Evolutionary conservation across 2,329 filamentous ascomycete species (phyloP).

Genomic region (Leptoxyphium fumago): DNA sequence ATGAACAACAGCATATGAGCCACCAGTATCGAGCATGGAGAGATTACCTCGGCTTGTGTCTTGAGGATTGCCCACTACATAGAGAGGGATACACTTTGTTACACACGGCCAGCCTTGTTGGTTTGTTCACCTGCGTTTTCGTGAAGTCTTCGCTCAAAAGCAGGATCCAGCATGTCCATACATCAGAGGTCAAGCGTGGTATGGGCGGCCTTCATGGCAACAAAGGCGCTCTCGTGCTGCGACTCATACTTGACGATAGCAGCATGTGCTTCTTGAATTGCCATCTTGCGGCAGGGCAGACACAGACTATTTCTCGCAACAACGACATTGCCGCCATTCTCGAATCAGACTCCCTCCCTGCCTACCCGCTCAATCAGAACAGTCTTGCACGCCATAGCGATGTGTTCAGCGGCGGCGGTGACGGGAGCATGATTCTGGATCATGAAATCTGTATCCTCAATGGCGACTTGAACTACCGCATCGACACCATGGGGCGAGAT

Average conservation of each 20-base stretch:
- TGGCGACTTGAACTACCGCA: conserved; percentile 94
- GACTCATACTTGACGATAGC: conserved; percentile 87
- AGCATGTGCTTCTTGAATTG: conserved; percentile 96
- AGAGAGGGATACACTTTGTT: conserved; percentile 70
- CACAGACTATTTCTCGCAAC: conserved; percentile 78
- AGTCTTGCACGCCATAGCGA: conserved; percentile 47
- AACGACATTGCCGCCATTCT: conserved; percentile 85
- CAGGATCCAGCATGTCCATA: conserved; percentile 62
- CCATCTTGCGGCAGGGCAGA: conserved; percentile 87
- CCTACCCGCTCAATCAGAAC: conserved; percentile 35
- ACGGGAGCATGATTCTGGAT: conserved; percentile 86
- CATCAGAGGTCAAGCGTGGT: conserved; percentile 80
- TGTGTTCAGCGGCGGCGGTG: conserved; percentile 78
- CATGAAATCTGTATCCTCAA: conserved; percentile 97
- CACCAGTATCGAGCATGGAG: conserved; percentile 95
- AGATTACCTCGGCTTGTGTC: conserved; percentile 66
- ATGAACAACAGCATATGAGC: conserved; percentile 80
- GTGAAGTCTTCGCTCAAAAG: conserved; percentile 66
- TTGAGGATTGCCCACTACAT: conserved; percentile 70
- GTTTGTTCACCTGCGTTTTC: conserved; percentile 91
- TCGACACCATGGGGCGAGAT: conserved; percentile 91
- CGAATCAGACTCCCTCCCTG: conserved; percentile 60
- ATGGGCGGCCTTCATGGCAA: conserved; percentile 94
- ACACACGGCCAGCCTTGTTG: conserved; percentile 80
- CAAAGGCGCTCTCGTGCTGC: conserved; percentile 82